Percentiles rank a stretch among this genome's conserved stretches.
Conservation (phyloP, 2,329 filamentous ascomycete species). For the Drechslerella dactyloides region DNA sequence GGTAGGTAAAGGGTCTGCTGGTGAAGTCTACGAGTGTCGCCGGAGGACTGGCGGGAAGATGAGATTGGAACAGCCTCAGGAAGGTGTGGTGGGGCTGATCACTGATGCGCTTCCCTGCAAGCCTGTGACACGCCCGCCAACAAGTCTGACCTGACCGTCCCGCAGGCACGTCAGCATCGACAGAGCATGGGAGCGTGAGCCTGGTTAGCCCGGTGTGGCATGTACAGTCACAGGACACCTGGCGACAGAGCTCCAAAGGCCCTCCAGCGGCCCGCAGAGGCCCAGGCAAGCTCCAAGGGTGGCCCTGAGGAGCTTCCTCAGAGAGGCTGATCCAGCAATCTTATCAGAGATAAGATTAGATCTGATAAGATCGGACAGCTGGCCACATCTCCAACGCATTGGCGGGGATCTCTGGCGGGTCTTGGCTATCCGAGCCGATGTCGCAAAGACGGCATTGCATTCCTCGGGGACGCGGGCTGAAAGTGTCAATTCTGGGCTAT, state of each 20-base stretch:
- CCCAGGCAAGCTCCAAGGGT: neutral
- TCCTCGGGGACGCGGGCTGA: too few relatives aligned
- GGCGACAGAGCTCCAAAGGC: neutral
- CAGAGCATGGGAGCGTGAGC: neutral
- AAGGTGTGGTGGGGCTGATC: constrained; percentile 7
- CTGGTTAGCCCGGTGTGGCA: neutral
- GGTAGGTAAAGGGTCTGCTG: neutral
- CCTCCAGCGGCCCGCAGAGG: neutral
- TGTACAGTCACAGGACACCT: neutral
- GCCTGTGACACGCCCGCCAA: neutral
- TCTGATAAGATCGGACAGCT: constrained; percentile 3
- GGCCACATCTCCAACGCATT: constrained; percentile 11
- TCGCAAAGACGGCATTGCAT: too few relatives aligned
- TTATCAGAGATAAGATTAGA: constrained; percentile 7
- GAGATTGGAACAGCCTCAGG: neutral
- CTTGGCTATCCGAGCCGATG: neutral
- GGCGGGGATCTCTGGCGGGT: neutral
- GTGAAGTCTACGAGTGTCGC: neutral
- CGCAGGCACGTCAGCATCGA: neutral
- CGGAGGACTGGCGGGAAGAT: neutral
- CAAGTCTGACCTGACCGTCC: neutral
- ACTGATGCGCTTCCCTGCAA: constrained; percentile 1
- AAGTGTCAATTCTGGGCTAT: too few relatives aligned
- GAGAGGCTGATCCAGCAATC: too few relatives aligned
- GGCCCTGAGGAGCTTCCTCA: neutral